Base-by-base conservation (phyloP, 805 yeast genomes). In the Lipomyces lipofer region DNA sequence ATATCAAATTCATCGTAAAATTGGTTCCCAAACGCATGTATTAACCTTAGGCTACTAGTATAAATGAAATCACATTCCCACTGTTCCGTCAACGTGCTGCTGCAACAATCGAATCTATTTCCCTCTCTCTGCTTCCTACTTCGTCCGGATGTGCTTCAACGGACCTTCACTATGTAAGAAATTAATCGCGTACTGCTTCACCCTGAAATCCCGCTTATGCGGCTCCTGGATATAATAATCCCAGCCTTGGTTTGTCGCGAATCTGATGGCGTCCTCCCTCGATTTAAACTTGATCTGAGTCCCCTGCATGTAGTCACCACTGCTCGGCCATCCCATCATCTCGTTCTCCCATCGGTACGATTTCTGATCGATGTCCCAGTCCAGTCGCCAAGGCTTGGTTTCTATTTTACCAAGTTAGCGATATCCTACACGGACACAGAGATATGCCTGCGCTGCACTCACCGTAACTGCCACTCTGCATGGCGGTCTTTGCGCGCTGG, bases 341-440 rank as follows among this genome's bases (percentile, higher is more conserved):
- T 86, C 92, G 71, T 88, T 88, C 68, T 88, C 96, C 95, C 95
- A 88, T 68, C 94, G 76, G 75, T 88, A 82, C 21, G 86, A 88
- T 66, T 84, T 81, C 43, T 83, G 83, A 52, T 84, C 73, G 39
- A 87, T 79, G 67, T 88, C 95, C 92, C 94, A 88, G 71, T 88
- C 95, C 52, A 88, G 67, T 65, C 81, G 82, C 96, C 96, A 88
- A 49, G 68, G 66, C 60, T 65, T 63, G 49, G 75, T 69, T 42
- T 69, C 69, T 42, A 28, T 17, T 12, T 15, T 12, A 33, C 8
- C 10, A 33, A 19, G n/a, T n/a, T 24, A 19, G 25, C 9, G n/a
- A 7, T 10, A 33, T 13, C 25, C 3, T n/a, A 13, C 6, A 19
- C 15, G 22, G 25, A 4, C 12, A 15, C 49, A 19, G 36, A 8